A percentile compares a stretch with the other conserved stretches of the same genome.
phyloP scores from a whole-genome alignment of 163 green algal genomes.

The Scenedesmus sp. region DNA sequence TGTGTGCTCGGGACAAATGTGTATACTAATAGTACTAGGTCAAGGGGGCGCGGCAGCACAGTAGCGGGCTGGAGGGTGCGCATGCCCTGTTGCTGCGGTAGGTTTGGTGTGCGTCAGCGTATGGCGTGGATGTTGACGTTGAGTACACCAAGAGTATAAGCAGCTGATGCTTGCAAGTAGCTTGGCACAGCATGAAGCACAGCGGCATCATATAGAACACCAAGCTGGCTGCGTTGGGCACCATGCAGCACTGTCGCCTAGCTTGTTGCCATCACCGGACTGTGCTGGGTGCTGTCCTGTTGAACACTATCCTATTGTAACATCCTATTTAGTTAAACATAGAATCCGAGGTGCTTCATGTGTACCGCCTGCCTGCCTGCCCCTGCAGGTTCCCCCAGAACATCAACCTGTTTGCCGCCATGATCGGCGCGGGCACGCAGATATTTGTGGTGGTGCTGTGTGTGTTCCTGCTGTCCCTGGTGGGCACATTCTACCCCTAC shows the following conservation, averaged over 20 bases:
- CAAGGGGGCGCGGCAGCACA: background rate
- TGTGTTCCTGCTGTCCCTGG: conserved; percentile 90
- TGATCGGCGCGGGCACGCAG: conserved; percentile 91
- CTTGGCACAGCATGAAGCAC: background rate
- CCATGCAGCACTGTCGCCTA: no score
- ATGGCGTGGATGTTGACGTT: background rate
- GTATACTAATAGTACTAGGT: no score
- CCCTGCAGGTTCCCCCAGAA: conserved; percentile 62
- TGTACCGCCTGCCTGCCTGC: background rate
- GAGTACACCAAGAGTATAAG: background rate
- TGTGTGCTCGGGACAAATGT: no score
- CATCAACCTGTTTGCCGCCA: conserved; percentile 87
- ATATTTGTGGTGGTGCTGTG: conserved; percentile 78
- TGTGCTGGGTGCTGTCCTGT: background rate
- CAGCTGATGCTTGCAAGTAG: background rate
- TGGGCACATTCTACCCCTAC: conserved; percentile 98
- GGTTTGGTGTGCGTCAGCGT: background rate
- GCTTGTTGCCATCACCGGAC: no score
- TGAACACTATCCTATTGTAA: background rate
- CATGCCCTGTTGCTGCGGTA: no score
- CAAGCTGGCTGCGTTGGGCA: no score
- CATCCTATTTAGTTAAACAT: no score
- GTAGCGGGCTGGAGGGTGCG: background rate
- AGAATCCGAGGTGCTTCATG: background rate
- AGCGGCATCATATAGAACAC: background rate